These are phyloP conservation scores for Fusarium praegraminearum DNA, from an alignment of 2,329 filamentous ascomycete species.

Conservation along the genomic window DNA sequence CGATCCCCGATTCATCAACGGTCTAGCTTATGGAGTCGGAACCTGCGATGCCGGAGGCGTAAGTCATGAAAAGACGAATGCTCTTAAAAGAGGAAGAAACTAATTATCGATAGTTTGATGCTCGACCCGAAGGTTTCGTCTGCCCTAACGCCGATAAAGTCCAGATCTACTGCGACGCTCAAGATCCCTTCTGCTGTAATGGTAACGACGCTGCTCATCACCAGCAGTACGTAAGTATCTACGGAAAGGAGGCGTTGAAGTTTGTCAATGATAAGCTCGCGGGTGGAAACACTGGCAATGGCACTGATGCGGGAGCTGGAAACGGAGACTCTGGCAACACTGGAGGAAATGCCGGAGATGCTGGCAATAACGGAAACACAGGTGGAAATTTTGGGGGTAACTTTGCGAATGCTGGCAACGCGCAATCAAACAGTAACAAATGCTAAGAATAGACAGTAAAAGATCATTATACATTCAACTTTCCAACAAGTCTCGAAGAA, in stretches of 20 bases:
- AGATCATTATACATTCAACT: neutral
- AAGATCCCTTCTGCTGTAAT: constrained; percentile 75
- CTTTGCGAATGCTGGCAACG: neutral
- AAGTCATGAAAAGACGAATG: constrained; percentile 46
- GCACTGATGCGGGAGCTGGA: neutral
- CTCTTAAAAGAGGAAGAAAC: rapidly evolving
- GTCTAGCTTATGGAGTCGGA: constrained; percentile 70
- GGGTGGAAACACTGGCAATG: neutral
- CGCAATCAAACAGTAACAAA: neutral
- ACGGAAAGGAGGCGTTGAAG: constrained; percentile 67
- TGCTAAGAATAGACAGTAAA: neutral
- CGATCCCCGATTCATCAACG: constrained; percentile 67
- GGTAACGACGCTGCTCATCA: constrained; percentile 71
- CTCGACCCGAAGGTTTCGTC: constrained; percentile 67
- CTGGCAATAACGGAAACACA: neutral
- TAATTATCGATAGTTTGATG: constrained; percentile 64
- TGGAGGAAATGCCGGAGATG: neutral
- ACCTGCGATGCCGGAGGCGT: constrained; percentile 69
- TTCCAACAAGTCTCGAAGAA: neutral
- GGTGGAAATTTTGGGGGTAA: neutral
- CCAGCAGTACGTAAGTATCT: constrained; percentile 72
- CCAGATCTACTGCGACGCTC: constrained; percentile 73
- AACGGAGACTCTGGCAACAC: neutral
- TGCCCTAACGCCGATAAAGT: constrained; percentile 67
- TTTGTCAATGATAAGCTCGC: constrained; percentile 65